Base-by-base conservation (phyloP, 495 filamentous ascomycete genomes). In the Jackrogersella minutella region DNA sequence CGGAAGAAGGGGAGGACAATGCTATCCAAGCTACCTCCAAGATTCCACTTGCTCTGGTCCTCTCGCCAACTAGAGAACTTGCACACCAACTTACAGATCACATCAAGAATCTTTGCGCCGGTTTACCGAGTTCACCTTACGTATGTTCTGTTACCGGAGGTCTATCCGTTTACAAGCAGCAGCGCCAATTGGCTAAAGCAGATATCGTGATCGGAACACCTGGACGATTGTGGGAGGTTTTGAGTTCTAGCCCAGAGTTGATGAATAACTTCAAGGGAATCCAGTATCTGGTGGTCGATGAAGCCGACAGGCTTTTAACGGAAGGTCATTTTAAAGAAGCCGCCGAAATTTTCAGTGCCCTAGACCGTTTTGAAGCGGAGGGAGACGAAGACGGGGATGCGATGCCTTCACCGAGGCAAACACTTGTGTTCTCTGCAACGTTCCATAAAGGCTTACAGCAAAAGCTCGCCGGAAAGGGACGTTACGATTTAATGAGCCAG, bases 321-420 rank as follows among this genome's bases (percentile, higher is more conserved):
- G 90, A 97, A 71, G 95, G 95, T 2, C 90, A 97, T 72, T 99
- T 96, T 78, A 93, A 97, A 75, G 95, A 99, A 71, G 86, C 93
- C 0, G 88, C 92, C 40, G 88, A 98, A 47, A 93, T 98, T 34
- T 73, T 99, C 10, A 85, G 84, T 53, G 84, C 91, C 0, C 78
- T 99, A 4, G 90, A 96, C 62, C 81, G 86, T 22, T 68, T 80
- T 13, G 74, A 76, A 31, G 66, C 75, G n/a, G 76, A 80, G 17
- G 74, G 77, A 28, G 71, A 76, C 2, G 69, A 79, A 21, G 72
- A 77, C 13, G 22, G 56, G 9, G 63, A 72, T n/a, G 37, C 53
- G 4, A 61, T 55, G 0, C 66, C 58, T 28, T 70, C 72, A 30
- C 69, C 78, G n/a, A 83, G 92, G 21, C 95, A 99, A 74, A 98